Evolutionary conservation across 179 eudicot genomes (phyloP), one percentile per base, ranked within the genome.

Genomic region (Silene vulgaris): DNA sequence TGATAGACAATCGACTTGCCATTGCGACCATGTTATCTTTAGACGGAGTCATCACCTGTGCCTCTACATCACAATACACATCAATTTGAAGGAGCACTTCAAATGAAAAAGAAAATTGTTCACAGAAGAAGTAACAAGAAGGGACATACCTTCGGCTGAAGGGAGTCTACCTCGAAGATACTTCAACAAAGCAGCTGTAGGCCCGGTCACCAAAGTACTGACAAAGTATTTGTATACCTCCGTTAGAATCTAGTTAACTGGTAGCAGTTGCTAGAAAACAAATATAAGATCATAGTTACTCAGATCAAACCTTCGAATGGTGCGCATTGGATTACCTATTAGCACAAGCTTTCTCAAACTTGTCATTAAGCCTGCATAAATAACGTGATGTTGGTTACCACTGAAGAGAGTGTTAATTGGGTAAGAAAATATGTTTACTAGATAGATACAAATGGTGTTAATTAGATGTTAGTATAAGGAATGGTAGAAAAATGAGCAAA

Each of bases 121-220:
- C 56, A 40, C 26, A 60, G 52, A 50, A 48, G 57, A 29, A 50
- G 56, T 56, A 66, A 43, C 11, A 48, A 28, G 57, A 73, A 30
- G 17, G 28, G 23, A 21, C 43, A 69, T 80, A 85, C 86, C 99
- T 89, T 90, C 93, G 75, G 93, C 90, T 29, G 85, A 75, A 52
- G 97, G 96, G 50, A 95, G 99, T 84, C 97, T 90, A 86, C 96
- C 86, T 69, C 90, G 88, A 71, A 95, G 93, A 84, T 87, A 88
- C 85, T 79, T 92, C 82, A 95, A 78, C 78, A 95, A 80, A 79
- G 97, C 90, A 69, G 97, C 81, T 56, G 97, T 90, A 66, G 99
- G 97, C 72, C 99, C 99, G 74, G 87, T 72, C 67, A 95, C 96
- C 80, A 95, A 80, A 72, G 95, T 79, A 78, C 99, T 95, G 87